A percentile compares a stretch with the other conserved stretches of the same genome.
These are phyloP conservation scores for Gamsiella multidivaricata DNA, from an alignment of 192 early-diverging fungal species.

Conservation along the genomic window DNA sequence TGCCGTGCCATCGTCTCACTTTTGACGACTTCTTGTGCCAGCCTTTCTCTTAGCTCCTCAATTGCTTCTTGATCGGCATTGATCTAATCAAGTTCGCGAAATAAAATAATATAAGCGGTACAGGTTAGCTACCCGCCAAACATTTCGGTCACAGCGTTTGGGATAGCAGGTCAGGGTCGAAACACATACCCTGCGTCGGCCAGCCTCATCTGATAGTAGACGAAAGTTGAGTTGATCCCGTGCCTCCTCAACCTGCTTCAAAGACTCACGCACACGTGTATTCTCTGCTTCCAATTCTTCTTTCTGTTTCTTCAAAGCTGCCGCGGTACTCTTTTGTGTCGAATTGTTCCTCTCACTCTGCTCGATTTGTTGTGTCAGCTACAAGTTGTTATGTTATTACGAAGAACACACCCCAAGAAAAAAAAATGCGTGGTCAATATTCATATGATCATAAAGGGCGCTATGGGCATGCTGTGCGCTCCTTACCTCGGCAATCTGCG, in stretches of 20 bases:
- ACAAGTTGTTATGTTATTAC: too few species aligned
- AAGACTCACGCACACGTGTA: constrained; percentile 18
- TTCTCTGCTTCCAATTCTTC: constrained; percentile 46
- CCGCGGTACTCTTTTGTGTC: constrained; percentile 31
- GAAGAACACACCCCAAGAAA: too few species aligned
- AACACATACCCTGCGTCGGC: constrained; percentile 13
- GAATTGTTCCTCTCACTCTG: constrained; percentile 33
- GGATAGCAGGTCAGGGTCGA: too few species aligned
- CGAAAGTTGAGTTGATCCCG: constrained; percentile 14
- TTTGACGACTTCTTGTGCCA: constrained; percentile 32
- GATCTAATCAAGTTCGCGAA: constrained; percentile 18
- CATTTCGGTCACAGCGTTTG: too few species aligned
- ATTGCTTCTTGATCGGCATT: constrained; percentile 34
- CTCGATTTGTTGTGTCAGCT: constrained; percentile 43
- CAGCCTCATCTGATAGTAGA: constrained; percentile 14
- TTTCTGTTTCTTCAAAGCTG: constrained; percentile 26
- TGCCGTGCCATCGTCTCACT: constrained; percentile 26
- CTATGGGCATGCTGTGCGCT: too few species aligned
- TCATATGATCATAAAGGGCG: too few species aligned
- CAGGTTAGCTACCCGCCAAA: too few species aligned
- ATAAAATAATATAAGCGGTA: neutral
- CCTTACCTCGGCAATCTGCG: constrained; percentile 34
- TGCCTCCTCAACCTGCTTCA: constrained; percentile 18
- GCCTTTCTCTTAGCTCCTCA: constrained; percentile 27
- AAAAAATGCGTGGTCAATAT: neutral